These are phyloP conservation scores for Crithidia thermophila DNA, from an alignment of 208 protist species.

Conservation along the genomic window DNA sequence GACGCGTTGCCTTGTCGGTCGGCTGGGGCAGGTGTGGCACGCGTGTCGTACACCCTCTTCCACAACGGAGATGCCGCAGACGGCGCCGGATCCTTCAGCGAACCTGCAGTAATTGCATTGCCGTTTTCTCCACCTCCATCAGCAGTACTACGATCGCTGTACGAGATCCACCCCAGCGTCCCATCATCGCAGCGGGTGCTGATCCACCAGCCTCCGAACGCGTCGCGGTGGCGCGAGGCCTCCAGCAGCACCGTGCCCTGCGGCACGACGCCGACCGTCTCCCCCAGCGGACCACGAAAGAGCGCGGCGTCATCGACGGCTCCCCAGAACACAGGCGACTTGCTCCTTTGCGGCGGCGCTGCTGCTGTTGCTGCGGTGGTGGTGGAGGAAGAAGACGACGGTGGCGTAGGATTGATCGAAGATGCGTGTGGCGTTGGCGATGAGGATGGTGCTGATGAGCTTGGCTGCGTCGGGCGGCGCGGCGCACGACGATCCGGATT, in stretches of 20 bases:
- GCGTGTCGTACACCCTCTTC: constrained; percentile 49
- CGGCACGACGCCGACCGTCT: constrained; percentile 47
- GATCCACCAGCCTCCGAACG: constrained; percentile 76
- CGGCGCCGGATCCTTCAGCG: not conserved
- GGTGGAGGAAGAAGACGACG: too few species aligned
- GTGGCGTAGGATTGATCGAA: not conserved
- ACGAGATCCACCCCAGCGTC: constrained; percentile 44
- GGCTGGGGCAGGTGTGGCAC: constrained; percentile 7
- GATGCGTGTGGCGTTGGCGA: not conserved
- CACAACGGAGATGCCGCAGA: constrained; percentile 9
- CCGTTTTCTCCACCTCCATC: not conserved
- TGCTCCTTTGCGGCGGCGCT: not conserved
- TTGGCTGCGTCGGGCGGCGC: too few species aligned
- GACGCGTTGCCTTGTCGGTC: not conserved
- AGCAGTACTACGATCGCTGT: too few species aligned
- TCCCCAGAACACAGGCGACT: constrained; percentile 61
- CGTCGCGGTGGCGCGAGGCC: constrained; percentile 56
- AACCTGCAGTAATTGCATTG: not conserved
- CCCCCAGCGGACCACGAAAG: constrained; percentile 69
- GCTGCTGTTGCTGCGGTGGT: not conserved
- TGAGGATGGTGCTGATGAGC: not conserved
- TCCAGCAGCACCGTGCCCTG: constrained; percentile 63
- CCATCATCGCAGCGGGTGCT: constrained; percentile 47
- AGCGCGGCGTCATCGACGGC: constrained; percentile 39
- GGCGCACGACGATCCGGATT: too few species aligned